Evolutionary conservation across 75 land plant genomes (phyloP).

Genomic region (Picea sitchensis): DNA sequence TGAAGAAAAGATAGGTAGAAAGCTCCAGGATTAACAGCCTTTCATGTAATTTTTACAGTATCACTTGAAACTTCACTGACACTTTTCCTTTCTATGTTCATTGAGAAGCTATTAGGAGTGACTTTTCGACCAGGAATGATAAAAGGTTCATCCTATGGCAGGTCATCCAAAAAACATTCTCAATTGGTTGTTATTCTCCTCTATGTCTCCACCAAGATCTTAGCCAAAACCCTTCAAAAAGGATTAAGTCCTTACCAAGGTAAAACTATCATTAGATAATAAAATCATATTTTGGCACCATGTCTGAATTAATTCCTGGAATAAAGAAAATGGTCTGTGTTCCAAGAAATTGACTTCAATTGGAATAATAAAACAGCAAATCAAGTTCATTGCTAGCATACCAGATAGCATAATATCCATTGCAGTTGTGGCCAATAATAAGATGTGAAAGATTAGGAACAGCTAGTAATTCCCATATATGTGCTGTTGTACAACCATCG

Average conservation of each 20-base stretch:
- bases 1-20: neutral
- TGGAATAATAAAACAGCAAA: neutral
- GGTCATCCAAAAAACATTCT: neutral
- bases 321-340: neutral
- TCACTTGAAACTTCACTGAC: neutral
- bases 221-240: neutral
- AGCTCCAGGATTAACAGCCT: neutral
- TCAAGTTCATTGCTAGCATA: conserved; percentile 13
- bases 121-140: neutral
- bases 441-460: conserved; percentile 36
- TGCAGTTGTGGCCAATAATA: conserved; percentile 49
- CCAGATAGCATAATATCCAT: conserved; percentile 58
- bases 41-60: neutral
- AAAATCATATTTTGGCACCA: no score
- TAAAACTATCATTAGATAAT: neutral
- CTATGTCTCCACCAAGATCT: neutral
- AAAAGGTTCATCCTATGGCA: neutral
- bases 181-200: neutral
- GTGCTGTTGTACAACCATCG: conserved; percentile 14
- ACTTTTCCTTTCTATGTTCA: neutral
- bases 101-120: no score
- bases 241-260: neutral
- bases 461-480: conserved; percentile 39
- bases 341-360: neutral
- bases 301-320: no score